A percentile compares a stretch with the other conserved stretches of the same genome.
These are phyloP conservation scores for Linnemannia zychae DNA, from an alignment of 192 early-diverging fungal genomes.

Conservation along the genomic window DNA sequence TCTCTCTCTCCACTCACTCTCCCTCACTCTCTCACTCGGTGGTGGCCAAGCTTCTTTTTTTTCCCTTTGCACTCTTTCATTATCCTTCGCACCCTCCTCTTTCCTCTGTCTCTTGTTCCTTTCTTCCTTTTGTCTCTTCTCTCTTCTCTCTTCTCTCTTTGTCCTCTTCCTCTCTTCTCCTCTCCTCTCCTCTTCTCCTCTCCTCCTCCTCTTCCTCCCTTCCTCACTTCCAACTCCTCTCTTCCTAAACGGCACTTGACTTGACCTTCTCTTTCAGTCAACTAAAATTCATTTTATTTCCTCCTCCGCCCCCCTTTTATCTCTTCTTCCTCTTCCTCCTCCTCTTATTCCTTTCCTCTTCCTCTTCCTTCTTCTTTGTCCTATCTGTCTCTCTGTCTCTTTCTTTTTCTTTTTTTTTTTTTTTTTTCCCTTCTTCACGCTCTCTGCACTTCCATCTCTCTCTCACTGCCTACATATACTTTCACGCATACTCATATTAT, in stretches of 20 bases:
- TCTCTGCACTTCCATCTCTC: background rate
- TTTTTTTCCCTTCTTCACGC: background rate
- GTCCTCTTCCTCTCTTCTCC: background rate
- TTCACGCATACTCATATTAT: background rate
- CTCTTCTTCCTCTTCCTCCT: background rate
- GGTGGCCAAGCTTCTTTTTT: background rate
- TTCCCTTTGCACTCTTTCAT: background rate
- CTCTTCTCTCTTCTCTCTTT: background rate
- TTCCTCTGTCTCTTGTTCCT: background rate
- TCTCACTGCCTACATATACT: background rate
- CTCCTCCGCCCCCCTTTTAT: background rate
- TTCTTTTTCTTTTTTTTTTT: background rate
- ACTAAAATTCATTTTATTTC: background rate
- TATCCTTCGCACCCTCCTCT: background rate
- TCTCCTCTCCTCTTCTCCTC: background rate
- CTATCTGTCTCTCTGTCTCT: background rate
- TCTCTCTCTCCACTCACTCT: background rate
- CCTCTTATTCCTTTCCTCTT: background rate
- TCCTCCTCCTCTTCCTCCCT: background rate
- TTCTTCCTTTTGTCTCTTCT: background rate
- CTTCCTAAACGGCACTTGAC: background rate
- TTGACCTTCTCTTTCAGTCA: slow-evolving; percentile 6
- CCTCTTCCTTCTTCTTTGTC: background rate
- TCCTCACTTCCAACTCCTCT: background rate
- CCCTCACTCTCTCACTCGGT: background rate